Evolutionary conservation across 1,284 basidiomycete genomes (phyloP).

Genomic region (Pterula multifida): DNA sequence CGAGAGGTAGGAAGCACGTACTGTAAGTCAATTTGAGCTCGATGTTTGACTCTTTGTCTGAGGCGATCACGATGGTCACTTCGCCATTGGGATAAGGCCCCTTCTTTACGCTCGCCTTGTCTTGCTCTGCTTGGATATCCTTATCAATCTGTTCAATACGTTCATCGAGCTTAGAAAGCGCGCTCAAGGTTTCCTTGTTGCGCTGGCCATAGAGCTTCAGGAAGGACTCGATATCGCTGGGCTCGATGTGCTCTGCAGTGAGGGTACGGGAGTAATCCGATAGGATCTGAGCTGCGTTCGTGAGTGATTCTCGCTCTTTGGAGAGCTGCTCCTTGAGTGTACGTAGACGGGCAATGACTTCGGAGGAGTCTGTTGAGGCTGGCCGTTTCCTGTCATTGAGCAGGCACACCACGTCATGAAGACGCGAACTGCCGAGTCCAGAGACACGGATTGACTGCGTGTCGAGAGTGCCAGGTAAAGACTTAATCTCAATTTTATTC

Average conservation of each 20-base stretch:
- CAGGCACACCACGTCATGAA: conserved; percentile 35
- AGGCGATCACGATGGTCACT: conserved; percentile 15
- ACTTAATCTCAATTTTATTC: conserved; percentile 33
- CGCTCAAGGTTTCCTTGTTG: conserved; percentile 22
- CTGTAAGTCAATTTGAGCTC: conserved; percentile 41
- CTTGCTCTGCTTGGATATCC: conserved; percentile 7
- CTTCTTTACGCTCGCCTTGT: neutral
- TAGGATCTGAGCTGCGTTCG: conserved; percentile 28
- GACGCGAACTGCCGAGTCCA: conserved; percentile 28
- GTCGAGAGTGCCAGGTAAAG: conserved; percentile 34
- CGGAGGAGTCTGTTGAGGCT: conserved; percentile 14
- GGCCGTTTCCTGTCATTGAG: conserved; percentile 11
- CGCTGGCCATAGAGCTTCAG: conserved; percentile 28
- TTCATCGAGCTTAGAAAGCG: conserved; percentile 25
- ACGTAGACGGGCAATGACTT: conserved; percentile 23
- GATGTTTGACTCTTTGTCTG: conserved; percentile 22
- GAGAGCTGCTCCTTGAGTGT: conserved; percentile 22
- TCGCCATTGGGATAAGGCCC: neutral
- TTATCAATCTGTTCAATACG: conserved; percentile 27
- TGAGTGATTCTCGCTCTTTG: conserved; percentile 23
- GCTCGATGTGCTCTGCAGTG: conserved; percentile 28
- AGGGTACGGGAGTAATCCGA: conserved; percentile 30
- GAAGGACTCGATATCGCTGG: conserved; percentile 25
- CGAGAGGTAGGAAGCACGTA: conserved; percentile 16
- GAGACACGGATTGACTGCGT: conserved; percentile 37